Conservation (phyloP, 2,329 filamentous ascomycete species). For the Phyllosticta citrichinensis region DNA sequence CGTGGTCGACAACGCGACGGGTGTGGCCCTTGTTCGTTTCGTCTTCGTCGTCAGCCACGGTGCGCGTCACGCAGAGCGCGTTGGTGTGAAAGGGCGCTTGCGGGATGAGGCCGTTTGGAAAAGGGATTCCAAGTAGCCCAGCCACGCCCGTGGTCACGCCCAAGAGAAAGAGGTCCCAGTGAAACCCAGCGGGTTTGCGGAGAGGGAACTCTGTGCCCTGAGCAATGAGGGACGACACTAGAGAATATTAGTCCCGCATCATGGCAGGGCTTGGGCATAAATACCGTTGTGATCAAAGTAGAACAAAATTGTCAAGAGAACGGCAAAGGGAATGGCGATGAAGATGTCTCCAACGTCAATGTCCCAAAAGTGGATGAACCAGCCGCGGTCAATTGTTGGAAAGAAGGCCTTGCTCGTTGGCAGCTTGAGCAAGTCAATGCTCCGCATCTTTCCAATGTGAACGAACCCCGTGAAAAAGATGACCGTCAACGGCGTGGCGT, state of each 20-base stretch:
- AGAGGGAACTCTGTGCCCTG: constrained; percentile 48
- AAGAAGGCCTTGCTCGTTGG: constrained; percentile 70
- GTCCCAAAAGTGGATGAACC: constrained; percentile 78
- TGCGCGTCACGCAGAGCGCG: constrained; percentile 34
- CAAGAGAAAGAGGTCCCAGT: constrained; percentile 51
- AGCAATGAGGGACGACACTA: constrained; percentile 43
- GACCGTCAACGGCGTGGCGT: constrained; percentile 57
- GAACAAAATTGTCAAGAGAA: constrained; percentile 74
- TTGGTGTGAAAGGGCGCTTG: constrained; percentile 52
- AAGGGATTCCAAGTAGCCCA: constrained; percentile 46
- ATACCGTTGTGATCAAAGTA: constrained; percentile 72
- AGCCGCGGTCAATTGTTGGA: constrained; percentile 61
- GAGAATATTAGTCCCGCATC: neutral
- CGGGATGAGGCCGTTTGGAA: constrained; percentile 50
- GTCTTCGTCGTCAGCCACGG: constrained; percentile 26
- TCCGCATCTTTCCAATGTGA: constrained; percentile 72
- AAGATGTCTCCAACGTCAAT: constrained; percentile 64
- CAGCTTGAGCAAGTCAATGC: constrained; percentile 57
- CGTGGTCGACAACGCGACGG: constrained; percentile 33
- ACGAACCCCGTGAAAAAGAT: constrained; percentile 88
- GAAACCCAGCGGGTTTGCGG: constrained; percentile 49
- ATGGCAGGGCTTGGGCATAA: constrained; percentile 12
- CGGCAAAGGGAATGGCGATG: constrained; percentile 74
- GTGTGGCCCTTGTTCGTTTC: constrained; percentile 35
- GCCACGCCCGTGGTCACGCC: constrained; percentile 46